Evolutionary conservation across 148 eudicot genomes (phyloP).

Genomic region (Limonium bicolor): DNA sequence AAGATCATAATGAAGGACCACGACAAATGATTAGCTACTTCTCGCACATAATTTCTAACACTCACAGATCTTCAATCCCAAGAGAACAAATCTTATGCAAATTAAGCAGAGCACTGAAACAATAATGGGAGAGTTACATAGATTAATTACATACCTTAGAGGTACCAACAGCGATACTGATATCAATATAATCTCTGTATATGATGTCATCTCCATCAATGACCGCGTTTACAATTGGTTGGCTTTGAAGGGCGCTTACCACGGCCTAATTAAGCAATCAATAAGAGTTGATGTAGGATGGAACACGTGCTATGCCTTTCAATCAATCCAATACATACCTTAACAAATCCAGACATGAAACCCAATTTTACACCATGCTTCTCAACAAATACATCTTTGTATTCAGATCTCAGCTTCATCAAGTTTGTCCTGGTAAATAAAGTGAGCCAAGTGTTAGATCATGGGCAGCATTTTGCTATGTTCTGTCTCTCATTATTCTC

Average conservation of each 20-base stretch:
- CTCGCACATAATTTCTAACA: no score
- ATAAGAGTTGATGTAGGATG: neutral
- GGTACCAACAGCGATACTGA: conserved; percentile 94
- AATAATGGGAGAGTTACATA: no score
- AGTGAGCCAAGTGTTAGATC: no score
- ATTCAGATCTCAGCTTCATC: conserved; percentile 90
- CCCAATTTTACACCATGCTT: conserved; percentile 96
- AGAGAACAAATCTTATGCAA: no score
- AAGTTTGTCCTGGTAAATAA: conserved; percentile 56
- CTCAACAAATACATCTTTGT: conserved; percentile 85
- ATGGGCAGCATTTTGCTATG: neutral
- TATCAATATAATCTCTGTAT: conserved; percentile 76
- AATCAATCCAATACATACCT: conserved; percentile 20
- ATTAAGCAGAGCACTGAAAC: no score
- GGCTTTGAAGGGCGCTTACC: conserved; percentile 73
- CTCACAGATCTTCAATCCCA: no score
- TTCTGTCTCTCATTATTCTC: neutral
- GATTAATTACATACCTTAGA: conserved; percentile 43
- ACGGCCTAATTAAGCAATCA: conserved; percentile 38
- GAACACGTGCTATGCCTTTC: neutral
- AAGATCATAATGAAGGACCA: no score
- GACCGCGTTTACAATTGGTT: conserved; percentile 78
- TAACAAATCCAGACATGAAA: conserved; percentile 91
- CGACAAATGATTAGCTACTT: no score
- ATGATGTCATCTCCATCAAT: conserved; percentile 97